Conservation (phyloP, 148 eudicot species). For the Gaultheria prostrata region DNA sequence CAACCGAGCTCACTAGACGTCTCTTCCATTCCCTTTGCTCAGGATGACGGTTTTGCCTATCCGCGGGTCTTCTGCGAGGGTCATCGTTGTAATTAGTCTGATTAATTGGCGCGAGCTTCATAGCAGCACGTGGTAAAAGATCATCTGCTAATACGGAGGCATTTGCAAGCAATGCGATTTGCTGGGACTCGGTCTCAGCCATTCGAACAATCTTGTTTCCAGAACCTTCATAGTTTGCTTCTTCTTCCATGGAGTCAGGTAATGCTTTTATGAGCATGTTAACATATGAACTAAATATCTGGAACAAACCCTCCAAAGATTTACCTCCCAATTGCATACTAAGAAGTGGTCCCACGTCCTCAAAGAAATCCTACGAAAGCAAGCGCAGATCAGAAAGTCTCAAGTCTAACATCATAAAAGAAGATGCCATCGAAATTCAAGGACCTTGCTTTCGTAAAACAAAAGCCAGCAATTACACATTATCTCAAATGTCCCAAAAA, state of each 20-base stretch:
- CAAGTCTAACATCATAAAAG: neutral
- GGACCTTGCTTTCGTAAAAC: neutral
- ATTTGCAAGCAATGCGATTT: constrained; percentile 94
- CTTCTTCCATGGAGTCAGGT: constrained; percentile 87
- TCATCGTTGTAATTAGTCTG: constrained; percentile 68
- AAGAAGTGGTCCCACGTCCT: constrained; percentile 13
- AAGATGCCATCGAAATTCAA: neutral
- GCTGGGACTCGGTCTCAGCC: constrained; percentile 91
- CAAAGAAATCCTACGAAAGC: neutral
- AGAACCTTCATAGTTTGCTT: constrained; percentile 65
- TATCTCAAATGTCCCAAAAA: neutral
- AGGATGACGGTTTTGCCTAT: constrained; percentile 80
- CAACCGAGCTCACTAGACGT: constrained; percentile 72
- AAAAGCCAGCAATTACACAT: neutral
- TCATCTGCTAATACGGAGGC: constrained; percentile 91
- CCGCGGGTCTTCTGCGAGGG: constrained; percentile 55
- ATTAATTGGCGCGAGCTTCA: constrained; percentile 60
- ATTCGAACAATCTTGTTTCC: constrained; percentile 83
- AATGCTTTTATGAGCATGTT: constrained; percentile 89
- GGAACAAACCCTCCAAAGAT: constrained; percentile 86
- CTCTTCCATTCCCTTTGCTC: constrained; percentile 97
- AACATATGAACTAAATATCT: constrained; percentile 73
- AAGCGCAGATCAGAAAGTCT: neutral
- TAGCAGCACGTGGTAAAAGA: constrained; percentile 88
- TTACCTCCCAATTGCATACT: constrained; percentile 91